A percentile compares a stretch with the other conserved stretches of the same genome.
These are phyloP conservation scores for Phytophthora pistaciae DNA, from an alignment of 352 stramenopile genomes.

Conservation along the genomic window DNA sequence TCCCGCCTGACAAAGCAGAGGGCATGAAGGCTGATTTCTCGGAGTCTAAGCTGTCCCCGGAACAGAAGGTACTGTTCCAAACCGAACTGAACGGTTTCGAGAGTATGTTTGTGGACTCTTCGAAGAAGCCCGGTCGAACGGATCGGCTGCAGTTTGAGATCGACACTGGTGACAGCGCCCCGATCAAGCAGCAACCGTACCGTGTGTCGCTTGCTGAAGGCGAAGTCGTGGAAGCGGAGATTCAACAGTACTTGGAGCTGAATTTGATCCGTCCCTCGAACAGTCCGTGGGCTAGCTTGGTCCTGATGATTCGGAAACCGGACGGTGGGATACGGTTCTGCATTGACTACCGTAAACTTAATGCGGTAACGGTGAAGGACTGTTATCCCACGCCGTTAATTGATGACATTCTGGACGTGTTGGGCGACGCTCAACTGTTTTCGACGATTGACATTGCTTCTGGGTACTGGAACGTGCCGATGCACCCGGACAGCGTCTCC, in stretches of 20 bases:
- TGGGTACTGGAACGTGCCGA: slow-evolving; percentile 6
- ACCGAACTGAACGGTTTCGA: background rate
- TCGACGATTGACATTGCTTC: slow-evolving; percentile 12
- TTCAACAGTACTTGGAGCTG: slow-evolving; percentile 11
- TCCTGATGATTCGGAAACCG: slow-evolving; percentile 7
- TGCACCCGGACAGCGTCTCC: background rate
- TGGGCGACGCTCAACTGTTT: slow-evolving; percentile 5
- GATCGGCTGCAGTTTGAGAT: slow-evolving; percentile 12
- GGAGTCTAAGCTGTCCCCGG: background rate
- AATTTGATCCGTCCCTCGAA: background rate
- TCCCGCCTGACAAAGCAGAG: background rate
- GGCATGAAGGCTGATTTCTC: slow-evolving; percentile 1
- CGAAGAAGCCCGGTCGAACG: slow-evolving; percentile 5
- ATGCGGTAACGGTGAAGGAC: slow-evolving; percentile 14
- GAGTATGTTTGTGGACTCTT: slow-evolving; percentile 1
- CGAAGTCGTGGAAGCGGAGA: slow-evolving; percentile 12
- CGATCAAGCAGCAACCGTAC: slow-evolving; percentile 20
- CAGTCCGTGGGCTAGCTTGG: slow-evolving; percentile 11
- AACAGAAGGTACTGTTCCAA: slow-evolving; percentile 5
- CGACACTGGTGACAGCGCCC: slow-evolving; percentile 4
- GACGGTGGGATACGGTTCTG: slow-evolving; percentile 20
- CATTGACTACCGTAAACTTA: slow-evolving; percentile 20
- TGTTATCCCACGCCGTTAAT: slow-evolving; percentile 21
- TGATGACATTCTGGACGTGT: slow-evolving; percentile 20
- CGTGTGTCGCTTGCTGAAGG: slow-evolving; percentile 11